These are phyloP conservation scores for Leccinum rimulosum DNA, from an alignment of 768 basidiomycete genomes.

Conservation along the genomic window DNA sequence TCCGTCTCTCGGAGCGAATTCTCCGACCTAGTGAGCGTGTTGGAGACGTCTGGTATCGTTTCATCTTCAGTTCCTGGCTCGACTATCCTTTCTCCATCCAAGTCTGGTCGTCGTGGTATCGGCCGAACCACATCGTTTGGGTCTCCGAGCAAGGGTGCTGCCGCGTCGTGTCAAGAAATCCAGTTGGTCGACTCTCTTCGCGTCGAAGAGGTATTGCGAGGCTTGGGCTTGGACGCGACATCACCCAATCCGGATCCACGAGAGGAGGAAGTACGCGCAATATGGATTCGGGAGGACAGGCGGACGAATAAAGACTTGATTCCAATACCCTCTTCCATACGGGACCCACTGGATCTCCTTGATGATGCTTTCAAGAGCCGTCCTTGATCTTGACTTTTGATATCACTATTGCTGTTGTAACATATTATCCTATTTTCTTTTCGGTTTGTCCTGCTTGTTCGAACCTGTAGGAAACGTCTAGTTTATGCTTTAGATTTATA, in stretches of 20 bases:
- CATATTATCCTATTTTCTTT: not conserved
- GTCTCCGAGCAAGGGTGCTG: slow-evolving; percentile 22
- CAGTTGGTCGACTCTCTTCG: slow-evolving; percentile 61
- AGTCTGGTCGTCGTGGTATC: slow-evolving; percentile 48
- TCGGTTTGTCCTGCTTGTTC: slow-evolving; percentile 8
- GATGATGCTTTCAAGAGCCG: slow-evolving; percentile 32
- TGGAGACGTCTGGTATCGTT: slow-evolving; percentile 73
- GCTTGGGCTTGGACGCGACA: slow-evolving; percentile 44
- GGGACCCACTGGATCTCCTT: slow-evolving; percentile 18
- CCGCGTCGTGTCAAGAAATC: slow-evolving; percentile 41
- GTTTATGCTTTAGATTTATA: slow-evolving; percentile 28
- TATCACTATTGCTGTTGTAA: slow-evolving; percentile 6
- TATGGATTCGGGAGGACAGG: slow-evolving; percentile 41
- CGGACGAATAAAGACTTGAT: slow-evolving; percentile 38
- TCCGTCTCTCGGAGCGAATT: slow-evolving; percentile 78
- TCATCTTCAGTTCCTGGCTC: slow-evolving; percentile 34
- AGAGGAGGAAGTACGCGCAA: slow-evolving; percentile 43
- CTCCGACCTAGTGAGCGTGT: slow-evolving; percentile 61
- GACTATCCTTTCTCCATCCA: slow-evolving; percentile 38
- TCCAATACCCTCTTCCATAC: slow-evolving; percentile 12
- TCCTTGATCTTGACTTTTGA: slow-evolving; percentile 20
- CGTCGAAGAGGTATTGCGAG: slow-evolving; percentile 67
- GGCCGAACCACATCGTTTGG: slow-evolving; percentile 60
- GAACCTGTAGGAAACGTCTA: slow-evolving; percentile 9
- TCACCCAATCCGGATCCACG: slow-evolving; percentile 32